A percentile compares a stretch with the other conserved stretches of the same genome.
phyloP scores from a whole-genome alignment of 2,329 filamentous ascomycete species.

The Penicillium sp. region DNA sequence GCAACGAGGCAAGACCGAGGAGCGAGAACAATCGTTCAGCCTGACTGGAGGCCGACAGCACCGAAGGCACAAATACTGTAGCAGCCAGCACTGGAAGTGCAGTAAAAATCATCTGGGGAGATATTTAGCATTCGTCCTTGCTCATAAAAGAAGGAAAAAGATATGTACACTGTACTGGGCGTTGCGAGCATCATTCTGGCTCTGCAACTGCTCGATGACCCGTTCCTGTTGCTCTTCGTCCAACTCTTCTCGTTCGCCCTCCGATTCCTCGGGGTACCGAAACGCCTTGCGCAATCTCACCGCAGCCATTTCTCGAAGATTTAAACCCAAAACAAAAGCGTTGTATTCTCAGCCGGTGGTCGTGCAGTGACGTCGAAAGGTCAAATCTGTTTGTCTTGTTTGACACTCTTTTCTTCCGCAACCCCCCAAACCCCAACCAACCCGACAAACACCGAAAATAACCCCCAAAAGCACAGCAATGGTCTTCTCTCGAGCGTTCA shows the following conservation, averaged over 20 bases:
- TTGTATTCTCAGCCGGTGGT: background rate
- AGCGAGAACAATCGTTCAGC: constrained; percentile 28
- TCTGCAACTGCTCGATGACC: constrained; percentile 36
- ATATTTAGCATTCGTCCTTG: background rate
- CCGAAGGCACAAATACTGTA: constrained; percentile 30
- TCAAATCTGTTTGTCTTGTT: constrained; percentile 25
- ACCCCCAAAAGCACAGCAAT: background rate
- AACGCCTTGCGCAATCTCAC: constrained; percentile 74
- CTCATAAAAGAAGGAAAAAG: background rate
- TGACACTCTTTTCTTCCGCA: constrained; percentile 13
- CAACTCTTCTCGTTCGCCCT: constrained; percentile 58
- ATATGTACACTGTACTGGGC: constrained; percentile 38
- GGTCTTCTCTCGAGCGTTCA: constrained; percentile 12
- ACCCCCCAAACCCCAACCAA: constrained; percentile 2
- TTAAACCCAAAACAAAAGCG: constrained; percentile 2
- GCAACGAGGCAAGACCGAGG: constrained; percentile 34
- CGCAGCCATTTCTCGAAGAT: constrained; percentile 39
- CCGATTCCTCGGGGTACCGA: constrained; percentile 65
- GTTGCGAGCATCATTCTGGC: constrained; percentile 38
- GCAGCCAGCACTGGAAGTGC: constrained; percentile 33
- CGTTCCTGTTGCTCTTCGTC: constrained; percentile 64
- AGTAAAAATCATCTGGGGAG: constrained; percentile 33
- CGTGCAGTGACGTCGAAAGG: constrained; percentile 4
- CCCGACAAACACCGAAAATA: background rate
- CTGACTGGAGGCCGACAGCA: constrained; percentile 23